These are phyloP conservation scores for Malus hybrid DNA, from an alignment of 331 rosid genomes.

Conservation along the genomic window DNA sequence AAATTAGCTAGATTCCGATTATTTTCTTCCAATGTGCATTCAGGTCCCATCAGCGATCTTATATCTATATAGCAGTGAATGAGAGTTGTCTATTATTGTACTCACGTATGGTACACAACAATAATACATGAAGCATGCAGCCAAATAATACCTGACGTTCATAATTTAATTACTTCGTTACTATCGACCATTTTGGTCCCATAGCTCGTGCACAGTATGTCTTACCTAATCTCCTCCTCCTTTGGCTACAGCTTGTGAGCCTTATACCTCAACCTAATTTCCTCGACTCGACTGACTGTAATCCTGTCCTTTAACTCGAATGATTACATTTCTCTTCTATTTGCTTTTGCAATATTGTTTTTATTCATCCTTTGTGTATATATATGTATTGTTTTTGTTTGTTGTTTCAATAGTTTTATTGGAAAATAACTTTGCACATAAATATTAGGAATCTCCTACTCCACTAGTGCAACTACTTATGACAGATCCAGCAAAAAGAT, in stretches of 20 bases:
- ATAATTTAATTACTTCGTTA: neutral
- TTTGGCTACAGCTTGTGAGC: neutral
- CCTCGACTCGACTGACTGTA: no score
- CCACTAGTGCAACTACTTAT: neutral
- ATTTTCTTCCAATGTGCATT: neutral
- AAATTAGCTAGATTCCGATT: neutral
- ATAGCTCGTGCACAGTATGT: neutral
- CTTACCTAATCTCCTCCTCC: neutral
- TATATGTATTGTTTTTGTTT: no score
- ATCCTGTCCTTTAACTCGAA: no score
- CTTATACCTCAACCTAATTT: no score
- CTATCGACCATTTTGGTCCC: neutral
- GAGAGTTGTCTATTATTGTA: neutral
- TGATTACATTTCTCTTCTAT: neutral
- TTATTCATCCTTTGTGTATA: no score
- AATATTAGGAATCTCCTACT: neutral
- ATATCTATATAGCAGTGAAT: neutral
- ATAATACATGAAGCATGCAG: constrained; percentile 3
- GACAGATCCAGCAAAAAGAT: neutral
- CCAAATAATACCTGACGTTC: neutral
- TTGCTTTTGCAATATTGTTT: no score
- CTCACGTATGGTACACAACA: neutral
- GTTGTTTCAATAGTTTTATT: no score
- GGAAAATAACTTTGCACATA: neutral
- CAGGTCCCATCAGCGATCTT: neutral